Base-by-base conservation (phyloP, 805 yeast species). In the Ogataea paradorogensis region DNA sequence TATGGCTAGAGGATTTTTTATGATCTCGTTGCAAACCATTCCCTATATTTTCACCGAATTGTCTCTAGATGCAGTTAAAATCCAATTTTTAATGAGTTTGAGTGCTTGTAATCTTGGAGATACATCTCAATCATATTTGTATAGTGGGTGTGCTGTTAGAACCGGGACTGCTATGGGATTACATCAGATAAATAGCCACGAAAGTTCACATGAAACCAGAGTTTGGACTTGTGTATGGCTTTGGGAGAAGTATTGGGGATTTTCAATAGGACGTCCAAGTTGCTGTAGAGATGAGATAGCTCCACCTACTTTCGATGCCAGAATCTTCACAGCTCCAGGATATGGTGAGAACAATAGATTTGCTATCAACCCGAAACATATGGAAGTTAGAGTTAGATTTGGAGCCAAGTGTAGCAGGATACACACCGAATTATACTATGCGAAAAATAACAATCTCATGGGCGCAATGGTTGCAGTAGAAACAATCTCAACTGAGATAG, bases 161-260 rank as follows among this genome's bases (percentile, higher is more conserved):
- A 42, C 42, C 2, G 45, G 46, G 15, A 24, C 47, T n/a, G 55
- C 52, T 4, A 46, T 52, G 15, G 58, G 58, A 11, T 40, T 53
- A 3, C 50, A 53, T 29, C 47, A 48, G 30, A 27, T 35, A 9
- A 33, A 40, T 2, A 26, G 15, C 15, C 29, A 27, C 8, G 53
- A 47, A 7, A 39, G 43, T 8, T 15, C 34, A 7, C 53, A 49
- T 26, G 46, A 44, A 7, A 26, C 35, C n/a, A 38, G 59, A 39
- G 48, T 48, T 5, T 53, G 58, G 58, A 44, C 31, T 11, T 42
- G 40, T 11, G 43, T 45, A 3, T 52, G 56, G 56, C 54, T 48
- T 15, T 53, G 54, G 49, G 58, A 53, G 14, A 41, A 47, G 15
- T 53, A 51, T 34, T 53, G 58, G 58, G 51, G 58, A 26, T 52